Percentiles rank a stretch among this genome's conserved stretches.
Evolutionary conservation across 1,284 basidiomycete species (phyloP).

Genomic region (Lignosus rhinocerotis): DNA sequence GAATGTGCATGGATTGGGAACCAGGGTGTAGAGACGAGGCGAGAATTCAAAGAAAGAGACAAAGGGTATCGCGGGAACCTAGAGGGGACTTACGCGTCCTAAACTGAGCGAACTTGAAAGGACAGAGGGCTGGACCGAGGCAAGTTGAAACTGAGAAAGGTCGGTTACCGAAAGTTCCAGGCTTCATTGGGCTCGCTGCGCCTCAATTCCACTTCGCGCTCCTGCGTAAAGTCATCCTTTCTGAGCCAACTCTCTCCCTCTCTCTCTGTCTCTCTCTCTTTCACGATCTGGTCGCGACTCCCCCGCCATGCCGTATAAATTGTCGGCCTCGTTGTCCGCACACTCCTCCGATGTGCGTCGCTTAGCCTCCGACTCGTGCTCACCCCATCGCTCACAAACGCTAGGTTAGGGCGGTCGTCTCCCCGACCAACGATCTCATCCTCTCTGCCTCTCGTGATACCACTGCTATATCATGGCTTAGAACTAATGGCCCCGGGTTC

Average conservation of each 20-base stretch:
- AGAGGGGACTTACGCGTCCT: background rate
- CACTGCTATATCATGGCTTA: constrained; percentile 84
- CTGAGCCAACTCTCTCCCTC: constrained; percentile 12
- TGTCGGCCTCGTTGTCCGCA: constrained; percentile 74
- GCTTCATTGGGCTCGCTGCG: constrained; percentile 24
- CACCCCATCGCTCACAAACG: constrained; percentile 26
- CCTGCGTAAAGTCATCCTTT: constrained; percentile 17
- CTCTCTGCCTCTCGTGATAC: constrained; percentile 90
- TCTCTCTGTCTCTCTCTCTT: constrained; percentile 17
- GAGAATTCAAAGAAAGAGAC: too few relatives aligned
- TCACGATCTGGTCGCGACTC: constrained; percentile 23
- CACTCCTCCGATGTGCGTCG: constrained; percentile 76
- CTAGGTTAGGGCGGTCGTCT: constrained; percentile 75
- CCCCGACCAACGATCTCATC: constrained; percentile 71
- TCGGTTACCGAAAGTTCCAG: constrained; percentile 31
- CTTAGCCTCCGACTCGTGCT: constrained; percentile 7
- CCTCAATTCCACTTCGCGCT: constrained; percentile 22
- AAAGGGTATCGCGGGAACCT: background rate
- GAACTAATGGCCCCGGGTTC: constrained; percentile 53
- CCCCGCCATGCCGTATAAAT: constrained; percentile 72
- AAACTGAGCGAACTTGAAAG: background rate
- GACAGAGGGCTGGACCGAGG: background rate
- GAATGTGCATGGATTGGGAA: too few relatives aligned
- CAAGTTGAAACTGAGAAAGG: constrained; percentile 15
- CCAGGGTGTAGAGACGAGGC: too few relatives aligned